These are phyloP conservation scores for Talaromyces sp. DNA, from an alignment of 2,329 filamentous ascomycete species.

Conservation along the genomic window DNA sequence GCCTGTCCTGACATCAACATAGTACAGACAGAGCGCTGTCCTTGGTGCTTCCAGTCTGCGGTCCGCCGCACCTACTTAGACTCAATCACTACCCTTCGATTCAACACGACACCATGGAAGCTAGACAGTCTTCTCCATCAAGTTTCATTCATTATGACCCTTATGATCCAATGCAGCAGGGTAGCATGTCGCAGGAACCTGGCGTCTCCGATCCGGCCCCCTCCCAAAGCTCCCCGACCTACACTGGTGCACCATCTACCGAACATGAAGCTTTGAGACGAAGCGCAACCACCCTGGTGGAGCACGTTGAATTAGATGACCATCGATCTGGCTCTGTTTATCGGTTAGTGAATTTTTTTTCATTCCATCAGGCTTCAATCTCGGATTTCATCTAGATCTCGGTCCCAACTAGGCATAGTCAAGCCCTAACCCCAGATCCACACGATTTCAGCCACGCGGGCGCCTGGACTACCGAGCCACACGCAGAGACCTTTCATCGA, in stretches of 20 bases:
- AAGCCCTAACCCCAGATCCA: neutral
- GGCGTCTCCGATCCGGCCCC: neutral
- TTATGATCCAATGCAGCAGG: neutral
- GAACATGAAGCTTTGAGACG: neutral
- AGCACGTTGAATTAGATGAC: neutral
- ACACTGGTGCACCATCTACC: neutral
- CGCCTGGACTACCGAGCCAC: neutral
- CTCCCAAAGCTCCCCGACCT: neutral
- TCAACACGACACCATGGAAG: neutral
- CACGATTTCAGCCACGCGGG: neutral
- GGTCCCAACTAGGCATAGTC: neutral
- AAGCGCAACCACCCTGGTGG: neutral
- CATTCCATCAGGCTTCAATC: neutral
- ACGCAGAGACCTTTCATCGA: neutral
- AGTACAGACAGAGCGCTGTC: too few relatives aligned
- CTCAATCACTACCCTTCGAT: too few relatives aligned
- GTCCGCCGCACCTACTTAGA: too few relatives aligned
- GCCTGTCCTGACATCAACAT: too few relatives aligned
- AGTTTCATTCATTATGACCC: too few relatives aligned
- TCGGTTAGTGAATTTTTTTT: neutral
- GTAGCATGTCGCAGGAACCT: neutral
- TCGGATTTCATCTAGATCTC: neutral
- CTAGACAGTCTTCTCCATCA: neutral
- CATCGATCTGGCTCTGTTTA: neutral
- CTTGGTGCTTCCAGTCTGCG: too few relatives aligned